Evolutionary conservation across 148 eudicot genomes (phyloP).

Genomic region (Rhododendron kiyosumense): DNA sequence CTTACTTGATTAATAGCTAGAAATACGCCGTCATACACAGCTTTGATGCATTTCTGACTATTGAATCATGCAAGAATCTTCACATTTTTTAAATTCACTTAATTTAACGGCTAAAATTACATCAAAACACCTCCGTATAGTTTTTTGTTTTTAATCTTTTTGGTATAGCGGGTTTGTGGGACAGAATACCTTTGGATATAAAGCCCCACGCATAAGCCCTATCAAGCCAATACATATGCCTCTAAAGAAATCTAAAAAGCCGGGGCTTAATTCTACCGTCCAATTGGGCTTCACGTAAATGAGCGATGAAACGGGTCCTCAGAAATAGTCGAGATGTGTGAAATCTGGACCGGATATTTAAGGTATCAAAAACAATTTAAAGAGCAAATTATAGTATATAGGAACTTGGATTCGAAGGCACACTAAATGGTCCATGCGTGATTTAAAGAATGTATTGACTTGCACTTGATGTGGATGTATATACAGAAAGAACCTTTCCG

Average conservation of each 20-base stretch:
- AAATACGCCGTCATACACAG: background rate
- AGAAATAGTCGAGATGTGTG: background rate
- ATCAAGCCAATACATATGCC: background rate
- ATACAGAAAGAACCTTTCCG: background rate
- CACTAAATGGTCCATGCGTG: background rate
- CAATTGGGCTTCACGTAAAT: background rate
- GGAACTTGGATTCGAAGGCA: conserved; percentile 7
- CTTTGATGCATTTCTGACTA: too few species aligned
- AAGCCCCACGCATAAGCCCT: too few species aligned
- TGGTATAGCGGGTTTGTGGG: too few species aligned
- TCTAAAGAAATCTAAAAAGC: background rate
- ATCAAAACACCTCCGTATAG: too few species aligned
- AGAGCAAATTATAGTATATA: background rate
- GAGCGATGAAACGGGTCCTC: too few species aligned
- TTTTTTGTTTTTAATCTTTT: too few species aligned
- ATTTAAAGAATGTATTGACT: background rate
- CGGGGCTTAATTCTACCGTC: background rate
- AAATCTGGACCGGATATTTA: background rate
- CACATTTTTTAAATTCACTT: too few species aligned
- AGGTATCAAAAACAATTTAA: background rate
- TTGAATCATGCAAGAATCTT: too few species aligned
- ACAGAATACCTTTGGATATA: too few species aligned
- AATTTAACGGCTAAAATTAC: too few species aligned
- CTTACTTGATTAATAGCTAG: too few species aligned
- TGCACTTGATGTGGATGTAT: background rate